Base-by-base conservation (phyloP, 768 basidiomycete genomes). In the Kwoniella dejecticola region DNA sequence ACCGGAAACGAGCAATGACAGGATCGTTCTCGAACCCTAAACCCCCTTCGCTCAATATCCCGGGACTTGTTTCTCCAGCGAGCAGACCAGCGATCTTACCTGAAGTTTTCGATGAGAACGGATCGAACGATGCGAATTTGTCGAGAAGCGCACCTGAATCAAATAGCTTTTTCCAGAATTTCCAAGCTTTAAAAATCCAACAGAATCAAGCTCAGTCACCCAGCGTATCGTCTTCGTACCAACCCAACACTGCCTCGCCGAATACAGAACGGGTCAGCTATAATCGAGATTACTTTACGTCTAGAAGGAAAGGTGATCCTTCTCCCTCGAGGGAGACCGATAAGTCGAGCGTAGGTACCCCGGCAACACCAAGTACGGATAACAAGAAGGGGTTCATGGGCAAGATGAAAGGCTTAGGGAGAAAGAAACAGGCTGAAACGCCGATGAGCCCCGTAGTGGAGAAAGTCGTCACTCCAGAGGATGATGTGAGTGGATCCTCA, bases 331-430 rank as follows among this genome's bases (percentile, higher is more conserved):
- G 60, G 15, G 60, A 59, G 4, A 23, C 19, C n/a, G 23, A 36
- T 36, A 36, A 36, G 15, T 36, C 62, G 4, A 40, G 82, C 1
- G 44, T 57, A 4, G 60, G 48, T 17, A 63, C 57, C 3, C 65
- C 48, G 21, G 36, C 46, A 0, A 73, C 71, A 0, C 71, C 72
- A 15, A 70, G 81, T 50, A 24, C 46, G 12, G 48, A 33, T 31
- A 50, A 31, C 19, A 50, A 50, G 12, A 50, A 33, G 11, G 44
- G 27, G n/a, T 78, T 93, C 55, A 93, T 94, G 84, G 89, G 90
- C 0, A 84, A 88, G 63, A 78, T 93, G 60, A 89, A 87, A 76
- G 87, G 81, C 54, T 85, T 93, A 63, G 77, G 77, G 46, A 71
- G 68, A 49, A 73, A 76, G 47, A 70, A 75, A 64, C 59, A 55